Evolutionary conservation across 257 asterid genomes (phyloP).

Genomic region (Nicotiana benthamiana): DNA sequence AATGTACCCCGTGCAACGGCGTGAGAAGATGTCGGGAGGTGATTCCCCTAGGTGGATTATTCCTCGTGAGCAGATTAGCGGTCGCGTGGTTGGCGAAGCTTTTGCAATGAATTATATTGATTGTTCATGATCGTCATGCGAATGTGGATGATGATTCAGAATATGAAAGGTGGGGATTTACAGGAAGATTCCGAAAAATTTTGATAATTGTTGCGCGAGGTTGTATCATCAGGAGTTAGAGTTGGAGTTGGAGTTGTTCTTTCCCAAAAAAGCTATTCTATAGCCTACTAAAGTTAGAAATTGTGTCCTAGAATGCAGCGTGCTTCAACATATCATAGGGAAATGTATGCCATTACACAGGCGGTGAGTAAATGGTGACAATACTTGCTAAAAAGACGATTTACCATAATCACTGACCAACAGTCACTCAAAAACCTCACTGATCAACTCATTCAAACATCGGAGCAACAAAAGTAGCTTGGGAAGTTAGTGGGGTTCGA

Average conservation of each 20-base stretch:
- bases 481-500: neutral
- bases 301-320: neutral
- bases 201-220: too few relatives aligned
- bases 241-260: accelerated
- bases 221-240: neutral
- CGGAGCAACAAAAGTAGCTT: neutral
- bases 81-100: too few relatives aligned
- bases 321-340: neutral
- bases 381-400: neutral
- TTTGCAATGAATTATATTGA: too few relatives aligned
- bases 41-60: too few relatives aligned
- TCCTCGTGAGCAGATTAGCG: too few relatives aligned
- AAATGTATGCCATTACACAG: neutral
- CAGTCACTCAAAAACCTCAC: neutral
- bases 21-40: too few relatives aligned
- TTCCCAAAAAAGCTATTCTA: neutral
- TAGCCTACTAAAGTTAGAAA: neutral
- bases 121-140: too few relatives aligned
- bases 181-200: too few relatives aligned
- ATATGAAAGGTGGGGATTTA: too few relatives aligned
- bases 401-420: neutral
- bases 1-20: too few relatives aligned
- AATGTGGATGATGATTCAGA: too few relatives aligned
- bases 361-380: neutral
- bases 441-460: neutral